Evolutionary conservation across 2,329 filamentous ascomycete species (phyloP), one percentile per base, ranked within the genome.

Genomic region (Scleromitrula shiraiana): DNA sequence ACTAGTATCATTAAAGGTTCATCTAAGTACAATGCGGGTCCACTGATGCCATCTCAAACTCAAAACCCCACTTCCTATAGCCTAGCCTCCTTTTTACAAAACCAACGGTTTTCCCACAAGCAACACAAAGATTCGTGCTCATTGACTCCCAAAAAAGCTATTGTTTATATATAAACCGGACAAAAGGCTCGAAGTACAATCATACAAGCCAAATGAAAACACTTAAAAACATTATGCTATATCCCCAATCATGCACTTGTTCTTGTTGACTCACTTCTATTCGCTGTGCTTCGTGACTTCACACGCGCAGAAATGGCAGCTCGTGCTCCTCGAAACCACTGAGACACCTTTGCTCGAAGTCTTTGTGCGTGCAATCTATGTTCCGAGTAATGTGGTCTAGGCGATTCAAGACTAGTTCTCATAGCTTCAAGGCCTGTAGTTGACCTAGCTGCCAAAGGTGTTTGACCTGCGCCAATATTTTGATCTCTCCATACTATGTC

Each of bases 321-420:
- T 51, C 54, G 52, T 33, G 59, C 58, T 26, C 53, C 58, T 37
- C 53, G 60, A 19, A 62, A 35, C 61, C 60, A 63, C 24, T 45
- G 45, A 29, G 54, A 54, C 20, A 63, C 44, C 39, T 56, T 62
- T 8, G 46, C 50, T 43, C 54, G 59, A 26, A 62, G 30, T 23
- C 53, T 57, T 14, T 52, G 50, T n/a, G 43, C 41, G n/a, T 55
- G 53, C 7, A 54, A 23, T 32, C 33, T 53, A 39, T 30, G 41
- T 10, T 54, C 53, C 24, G 40, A 35, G 12, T 54, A 48, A 8
- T 49, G 44, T 9, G 53, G 51, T 27, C 44, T 35, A n/a, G 53
- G 49, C 14, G 49, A 53, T 29, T 46, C 48, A 8, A 39, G 41
- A 37, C 44, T 54, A 6, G 45, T 38, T 29, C 47, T 52, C 10